Conservation (phyloP, 2,329 filamentous ascomycete genomes). For the Calycina herbarum region DNA sequence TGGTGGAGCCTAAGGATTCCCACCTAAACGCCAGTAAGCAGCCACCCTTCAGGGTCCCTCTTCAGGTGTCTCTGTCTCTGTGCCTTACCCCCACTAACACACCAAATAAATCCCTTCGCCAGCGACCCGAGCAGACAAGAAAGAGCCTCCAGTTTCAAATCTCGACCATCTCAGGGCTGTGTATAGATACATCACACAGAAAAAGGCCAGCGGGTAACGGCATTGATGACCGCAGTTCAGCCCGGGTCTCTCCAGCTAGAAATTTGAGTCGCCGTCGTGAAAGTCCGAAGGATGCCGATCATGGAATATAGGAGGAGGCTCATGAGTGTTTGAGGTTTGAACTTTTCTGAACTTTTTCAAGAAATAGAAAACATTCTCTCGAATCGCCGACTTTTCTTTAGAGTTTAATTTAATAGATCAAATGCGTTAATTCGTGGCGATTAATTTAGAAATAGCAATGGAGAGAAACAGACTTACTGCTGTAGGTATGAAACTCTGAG, state of each 20-base stretch:
- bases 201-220: no score
- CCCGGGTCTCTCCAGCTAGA: neutral
- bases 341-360: no score
- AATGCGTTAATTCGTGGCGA: neutral
- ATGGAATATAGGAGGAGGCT: slow-evolving; percentile 8
- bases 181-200: no score
- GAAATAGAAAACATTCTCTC: no score
- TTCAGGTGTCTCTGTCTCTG: neutral
- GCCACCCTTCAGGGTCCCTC: neutral
- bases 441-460: no score
- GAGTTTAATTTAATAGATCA: neutral
- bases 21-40: neutral
- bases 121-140: no score
- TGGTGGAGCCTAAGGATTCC: no score
- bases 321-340: slow-evolving; percentile 7
- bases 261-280: neutral
- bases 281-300: slow-evolving; percentile 1
- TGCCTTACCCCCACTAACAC: neutral
- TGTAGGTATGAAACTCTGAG: no score
- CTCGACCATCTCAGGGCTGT: no score
- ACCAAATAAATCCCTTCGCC: neutral
- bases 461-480: no score
- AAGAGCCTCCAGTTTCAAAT: no score
- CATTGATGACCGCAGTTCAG: neutral
- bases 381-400: no score